These are phyloP conservation scores for Ceratocystis variospora DNA, from an alignment of 2,329 filamentous ascomycete species.

Conservation along the genomic window DNA sequence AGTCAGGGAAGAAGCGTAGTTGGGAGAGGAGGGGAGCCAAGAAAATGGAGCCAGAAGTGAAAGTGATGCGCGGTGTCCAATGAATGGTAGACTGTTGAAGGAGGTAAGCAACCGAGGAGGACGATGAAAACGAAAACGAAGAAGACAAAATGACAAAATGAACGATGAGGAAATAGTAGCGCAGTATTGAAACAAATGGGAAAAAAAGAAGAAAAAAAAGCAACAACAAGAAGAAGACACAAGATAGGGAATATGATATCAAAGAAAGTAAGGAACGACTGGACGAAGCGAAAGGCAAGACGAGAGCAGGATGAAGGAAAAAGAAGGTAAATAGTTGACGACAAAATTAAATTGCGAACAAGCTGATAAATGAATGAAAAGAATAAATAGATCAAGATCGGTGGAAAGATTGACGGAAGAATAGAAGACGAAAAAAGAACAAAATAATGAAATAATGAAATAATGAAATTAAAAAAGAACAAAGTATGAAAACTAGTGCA, in stretches of 20 bases:
- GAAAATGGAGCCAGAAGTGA: neutral
- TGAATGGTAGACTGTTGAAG: neutral
- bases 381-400: no score
- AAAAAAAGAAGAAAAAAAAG: neutral
- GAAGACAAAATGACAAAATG: neutral
- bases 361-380: no score
- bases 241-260: neutral
- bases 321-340: conserved; percentile 5
- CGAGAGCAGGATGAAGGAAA: neutral
- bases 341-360: neutral
- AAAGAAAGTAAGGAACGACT: conserved; percentile 7
- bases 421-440: conserved; percentile 2
- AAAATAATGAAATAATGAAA: conserved; percentile 3
- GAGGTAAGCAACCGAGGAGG: neutral
- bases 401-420: neutral
- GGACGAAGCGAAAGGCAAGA: neutral
- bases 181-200: neutral
- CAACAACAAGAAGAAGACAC: neutral
- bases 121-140: neutral
- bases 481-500: neutral
- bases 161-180: neutral
- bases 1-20: no score
- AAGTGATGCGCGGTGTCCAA: neutral
- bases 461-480: conserved; percentile 1
- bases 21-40: no score